These are phyloP conservation scores for Pulveroboletus sp. DNA, from an alignment of 768 basidiomycete genomes.

Conservation along the genomic window DNA sequence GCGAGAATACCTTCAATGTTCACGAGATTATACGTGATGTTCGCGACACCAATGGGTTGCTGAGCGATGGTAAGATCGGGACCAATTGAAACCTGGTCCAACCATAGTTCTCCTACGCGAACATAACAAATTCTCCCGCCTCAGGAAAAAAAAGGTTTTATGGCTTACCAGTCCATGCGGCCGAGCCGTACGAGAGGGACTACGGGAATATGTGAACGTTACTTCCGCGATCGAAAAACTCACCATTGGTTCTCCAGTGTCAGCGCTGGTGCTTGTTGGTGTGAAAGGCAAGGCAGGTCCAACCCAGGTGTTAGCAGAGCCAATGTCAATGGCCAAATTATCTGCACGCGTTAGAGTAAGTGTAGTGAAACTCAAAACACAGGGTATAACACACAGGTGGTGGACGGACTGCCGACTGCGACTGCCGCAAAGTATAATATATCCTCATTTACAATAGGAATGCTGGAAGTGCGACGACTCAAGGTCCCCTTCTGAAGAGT, in stretches of 20 bases:
- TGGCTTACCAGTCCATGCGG: slow-evolving; percentile 49
- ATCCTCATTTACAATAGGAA: slow-evolving; percentile 40
- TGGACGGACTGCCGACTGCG: slow-evolving; percentile 55
- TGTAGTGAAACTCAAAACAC: background rate
- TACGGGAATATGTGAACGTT: slow-evolving; percentile 21
- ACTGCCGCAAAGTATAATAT: slow-evolving; percentile 36
- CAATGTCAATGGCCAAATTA: slow-evolving; percentile 52
- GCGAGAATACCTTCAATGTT: slow-evolving; percentile 64
- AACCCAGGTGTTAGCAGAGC: slow-evolving; percentile 48
- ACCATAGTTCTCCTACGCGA: slow-evolving; percentile 38
- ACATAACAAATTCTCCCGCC: background rate
- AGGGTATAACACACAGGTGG: slow-evolving; percentile 37
- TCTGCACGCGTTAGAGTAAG: slow-evolving; percentile 33
- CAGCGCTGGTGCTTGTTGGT: slow-evolving; percentile 44
- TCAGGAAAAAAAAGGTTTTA: background rate
- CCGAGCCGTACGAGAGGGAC: slow-evolving; percentile 60
- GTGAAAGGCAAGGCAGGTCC: too few relatives aligned
- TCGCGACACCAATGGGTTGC: slow-evolving; percentile 65
- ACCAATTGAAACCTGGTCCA: slow-evolving; percentile 52
- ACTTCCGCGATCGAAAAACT: slow-evolving; percentile 11
- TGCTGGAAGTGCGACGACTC: slow-evolving; percentile 18
- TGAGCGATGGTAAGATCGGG: slow-evolving; percentile 42
- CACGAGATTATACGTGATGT: slow-evolving; percentile 39
- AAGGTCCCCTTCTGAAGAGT: slow-evolving; percentile 25
- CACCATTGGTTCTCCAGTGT: slow-evolving; percentile 47